Evolutionary conservation across 192 early-diverging fungal genomes (phyloP), one percentile per base, ranked within the genome.

Genomic region (Coemansia sp.): DNA sequence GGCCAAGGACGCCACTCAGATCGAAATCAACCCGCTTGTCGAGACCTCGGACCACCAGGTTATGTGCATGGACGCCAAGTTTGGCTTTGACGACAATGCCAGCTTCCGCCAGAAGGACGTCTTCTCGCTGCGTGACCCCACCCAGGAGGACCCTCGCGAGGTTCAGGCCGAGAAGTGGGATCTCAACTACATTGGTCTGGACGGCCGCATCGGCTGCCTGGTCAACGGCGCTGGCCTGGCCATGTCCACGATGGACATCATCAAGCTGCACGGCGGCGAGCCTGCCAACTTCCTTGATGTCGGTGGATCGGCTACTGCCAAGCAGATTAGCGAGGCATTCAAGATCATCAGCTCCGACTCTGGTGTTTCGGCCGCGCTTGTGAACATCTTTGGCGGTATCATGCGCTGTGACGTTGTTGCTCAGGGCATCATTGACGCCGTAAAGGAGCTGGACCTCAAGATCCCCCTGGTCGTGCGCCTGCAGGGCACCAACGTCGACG

Each of bases 241-340:
- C 77, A 99, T 97, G 97, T 91, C 97, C 56, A 99, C 97, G 59
- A 99, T 97, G 95, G 97, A 99, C 82, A 99, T 99, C 72, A 97
- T 99, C 83, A 97, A 99, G 86, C 87, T 99, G 57, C 89, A 99
- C 85, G 97, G 95, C 61, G 97, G 97, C 38, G 92, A 94, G 66
- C 97, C 97, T 9, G 97, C 95, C 74, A 99, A 99, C 88, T 99
- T 99, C 85, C 88, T 99, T 62, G 95, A 99, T 80, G 97, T 99
- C 67, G 97, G 97, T 66, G 97, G 97, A 69, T 90, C 94, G 72
- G 95, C 97, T 59, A 93, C 91, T 21, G 88, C 94, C 59, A 89
- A 95, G 66, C 94, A 95, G 83, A 95, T 99, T 66, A 94, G 92
- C 52, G 96, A 97, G 76, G 97, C 97, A 36, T 98, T 99, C 87